Base-by-base conservation (phyloP, 1,284 basidiomycete genomes). In the Cutaneotrichosporon arboriforme region DNA sequence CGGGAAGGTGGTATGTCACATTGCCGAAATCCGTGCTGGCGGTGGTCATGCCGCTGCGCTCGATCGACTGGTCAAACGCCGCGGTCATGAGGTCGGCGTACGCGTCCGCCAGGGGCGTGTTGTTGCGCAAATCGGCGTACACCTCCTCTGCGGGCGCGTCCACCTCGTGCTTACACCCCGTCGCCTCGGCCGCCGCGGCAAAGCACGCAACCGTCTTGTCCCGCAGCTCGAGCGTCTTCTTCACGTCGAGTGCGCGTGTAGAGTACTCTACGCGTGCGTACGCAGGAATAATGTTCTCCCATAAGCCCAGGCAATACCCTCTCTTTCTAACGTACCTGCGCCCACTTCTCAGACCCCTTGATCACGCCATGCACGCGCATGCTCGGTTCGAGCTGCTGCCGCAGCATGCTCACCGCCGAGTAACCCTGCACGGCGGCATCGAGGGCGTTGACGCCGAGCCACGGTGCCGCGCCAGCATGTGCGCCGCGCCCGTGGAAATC, bases 391-490 rank as follows among this genome's bases (percentile, higher is more conserved):
- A 68, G 60, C 61, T 78, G 77, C 61, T 79, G 78, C 8, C 77
- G 68, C 14, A 79, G 61, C 15, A 71, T 73, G 8, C 71, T 70
- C 46, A 79, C 70, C 51, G 73, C 75, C 40, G 59, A 71, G 63
- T 79, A 67, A 12, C 61, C 65, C 54, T 62, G 63, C 1, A 78
- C 75, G 8, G 77, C 78, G 0, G 78, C 78, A 54, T 79, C 77
- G 18, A 77, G 68, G 0, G 77, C 77, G 52, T 78, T 78, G 60
- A 77, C 66, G 8, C 76, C 77, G 56, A 75, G 71, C 70, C 87
- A 66, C 5, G 64, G 64, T 14, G 60, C 60, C 5, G 62, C 62
- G 1, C 63, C 66, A 0, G 67, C 66, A 51, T 68, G 66, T 13
- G 66, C 66, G 15, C 59, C 60, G 31, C 57, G 57, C 8, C 66